Percentiles rank a stretch among this genome's conserved stretches.
These are phyloP conservation scores for Polygonum aviculare DNA, from an alignment of 148 eudicot species.

Conservation along the genomic window DNA sequence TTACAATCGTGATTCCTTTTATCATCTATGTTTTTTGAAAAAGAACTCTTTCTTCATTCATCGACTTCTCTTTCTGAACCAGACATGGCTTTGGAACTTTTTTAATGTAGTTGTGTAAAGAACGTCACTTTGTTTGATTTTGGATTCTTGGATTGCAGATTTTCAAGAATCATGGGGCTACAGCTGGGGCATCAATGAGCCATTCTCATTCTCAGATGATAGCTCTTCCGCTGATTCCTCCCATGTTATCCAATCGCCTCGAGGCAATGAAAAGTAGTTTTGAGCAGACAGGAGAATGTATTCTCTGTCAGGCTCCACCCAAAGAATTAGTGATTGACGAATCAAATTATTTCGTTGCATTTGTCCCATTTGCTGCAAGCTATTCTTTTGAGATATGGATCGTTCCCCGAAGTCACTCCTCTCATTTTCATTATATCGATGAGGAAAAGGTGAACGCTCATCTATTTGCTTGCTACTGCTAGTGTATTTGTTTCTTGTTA, in stretches of 20 bases:
- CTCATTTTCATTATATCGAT: conserved; percentile 78
- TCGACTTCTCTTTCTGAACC: neutral
- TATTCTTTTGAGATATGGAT: conserved; percentile 97
- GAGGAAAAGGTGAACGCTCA: conserved; percentile 46
- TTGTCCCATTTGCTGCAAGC: conserved; percentile 79
- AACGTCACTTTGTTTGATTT: neutral
- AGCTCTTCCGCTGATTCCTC: conserved; percentile 80
- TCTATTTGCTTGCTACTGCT: neutral
- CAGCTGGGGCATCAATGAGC: conserved; percentile 98
- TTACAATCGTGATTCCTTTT: no score
- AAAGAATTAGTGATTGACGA: conserved; percentile 48
- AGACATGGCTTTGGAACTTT: neutral
- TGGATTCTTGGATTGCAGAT: conserved; percentile 33
- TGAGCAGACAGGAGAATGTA: conserved; percentile 68
- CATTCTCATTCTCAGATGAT: conserved; percentile 95
- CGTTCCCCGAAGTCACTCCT: conserved; percentile 58
- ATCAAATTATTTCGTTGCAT: conserved; percentile 60
- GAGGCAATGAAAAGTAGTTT: conserved; percentile 63
- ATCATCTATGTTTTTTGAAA: no score
- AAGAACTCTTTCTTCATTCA: neutral
- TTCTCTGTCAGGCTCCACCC: conserved; percentile 51
- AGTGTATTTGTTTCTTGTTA: neutral
- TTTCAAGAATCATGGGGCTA: conserved; percentile 89
- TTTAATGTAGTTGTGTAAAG: neutral
- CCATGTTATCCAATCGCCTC: conserved; percentile 48